Evolutionary conservation across 2,329 filamentous ascomycete species (phyloP).

Genomic region (Immersiporthe knoxdaviesiana): DNA sequence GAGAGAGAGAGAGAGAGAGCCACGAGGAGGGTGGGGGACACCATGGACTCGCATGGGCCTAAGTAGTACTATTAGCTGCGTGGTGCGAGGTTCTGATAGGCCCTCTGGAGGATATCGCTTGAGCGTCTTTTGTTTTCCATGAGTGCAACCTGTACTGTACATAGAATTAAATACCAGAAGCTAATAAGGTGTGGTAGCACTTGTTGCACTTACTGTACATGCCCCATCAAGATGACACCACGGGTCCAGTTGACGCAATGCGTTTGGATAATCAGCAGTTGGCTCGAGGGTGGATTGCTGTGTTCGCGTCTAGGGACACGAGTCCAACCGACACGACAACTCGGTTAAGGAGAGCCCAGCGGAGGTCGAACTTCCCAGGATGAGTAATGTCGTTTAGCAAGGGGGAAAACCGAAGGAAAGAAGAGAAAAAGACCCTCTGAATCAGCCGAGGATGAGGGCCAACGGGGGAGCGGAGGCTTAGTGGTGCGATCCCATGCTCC

Average conservation of each 20-base stretch:
- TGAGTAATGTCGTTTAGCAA: constrained; percentile 14
- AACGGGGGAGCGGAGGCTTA: neutral
- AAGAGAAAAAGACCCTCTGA: neutral
- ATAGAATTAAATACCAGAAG: too few species aligned
- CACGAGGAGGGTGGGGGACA: neutral
- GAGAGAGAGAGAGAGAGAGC: too few species aligned
- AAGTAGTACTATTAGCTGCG: too few species aligned
- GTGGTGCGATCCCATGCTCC: neutral
- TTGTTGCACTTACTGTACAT: too few species aligned
- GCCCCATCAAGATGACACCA: too few species aligned
- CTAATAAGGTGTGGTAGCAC: neutral
- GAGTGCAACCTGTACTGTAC: neutral
- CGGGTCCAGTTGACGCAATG: neutral
- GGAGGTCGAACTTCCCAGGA: neutral
- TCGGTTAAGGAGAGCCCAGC: constrained; percentile 7
- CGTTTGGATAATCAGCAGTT: neutral
- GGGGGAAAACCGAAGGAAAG: too few species aligned
- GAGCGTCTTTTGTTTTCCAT: neutral
- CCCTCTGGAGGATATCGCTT: neutral
- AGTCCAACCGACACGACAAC: neutral
- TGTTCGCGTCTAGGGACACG: too few species aligned
- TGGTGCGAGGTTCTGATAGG: too few species aligned
- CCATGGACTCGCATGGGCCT: neutral
- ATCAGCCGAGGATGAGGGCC: neutral
- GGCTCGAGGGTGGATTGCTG: neutral